Percentiles rank a stretch among this genome's conserved stretches.
Evolutionary conservation across 768 basidiomycete genomes (phyloP).

Genomic region (Russula foetens): DNA sequence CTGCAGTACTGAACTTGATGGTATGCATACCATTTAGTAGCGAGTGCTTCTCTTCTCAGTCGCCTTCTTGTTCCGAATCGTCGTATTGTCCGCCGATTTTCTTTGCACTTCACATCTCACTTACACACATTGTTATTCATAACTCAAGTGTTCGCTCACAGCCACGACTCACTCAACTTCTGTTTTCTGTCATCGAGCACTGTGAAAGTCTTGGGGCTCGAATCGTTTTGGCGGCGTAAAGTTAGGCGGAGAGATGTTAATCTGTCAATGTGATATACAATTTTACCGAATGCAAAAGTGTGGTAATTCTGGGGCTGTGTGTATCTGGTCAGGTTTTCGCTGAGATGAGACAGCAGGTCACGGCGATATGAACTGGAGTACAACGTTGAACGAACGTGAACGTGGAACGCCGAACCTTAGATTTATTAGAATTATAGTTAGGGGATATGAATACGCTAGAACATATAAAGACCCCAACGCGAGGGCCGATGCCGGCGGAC

Average conservation of each 20-base stretch:
- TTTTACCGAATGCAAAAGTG: neutral
- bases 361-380: neutral
- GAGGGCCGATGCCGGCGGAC: neutral
- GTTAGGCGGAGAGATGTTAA: neutral
- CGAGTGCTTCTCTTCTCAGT: neutral
- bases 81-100: neutral
- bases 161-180: constrained; percentile 8
- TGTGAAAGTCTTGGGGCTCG: neutral
- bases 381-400: no score
- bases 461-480: neutral
- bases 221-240: neutral
- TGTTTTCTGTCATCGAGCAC: neutral
- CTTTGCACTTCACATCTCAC: constrained; percentile 9
- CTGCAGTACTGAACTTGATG: constrained; percentile 29
- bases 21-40: neutral
- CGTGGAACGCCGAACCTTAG: neutral
- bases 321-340: neutral
- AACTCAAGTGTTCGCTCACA: constrained; percentile 6
- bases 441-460: neutral
- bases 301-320: neutral
- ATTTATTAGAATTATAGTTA: neutral
- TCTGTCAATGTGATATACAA: constrained; percentile 7
- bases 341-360: neutral
- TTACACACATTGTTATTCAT: constrained; percentile 17
- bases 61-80: neutral